Percentiles rank a stretch among this genome's conserved stretches.
Evolutionary conservation across 2,329 filamentous ascomycete genomes (phyloP).

Genomic region (Thelonectria olida): DNA sequence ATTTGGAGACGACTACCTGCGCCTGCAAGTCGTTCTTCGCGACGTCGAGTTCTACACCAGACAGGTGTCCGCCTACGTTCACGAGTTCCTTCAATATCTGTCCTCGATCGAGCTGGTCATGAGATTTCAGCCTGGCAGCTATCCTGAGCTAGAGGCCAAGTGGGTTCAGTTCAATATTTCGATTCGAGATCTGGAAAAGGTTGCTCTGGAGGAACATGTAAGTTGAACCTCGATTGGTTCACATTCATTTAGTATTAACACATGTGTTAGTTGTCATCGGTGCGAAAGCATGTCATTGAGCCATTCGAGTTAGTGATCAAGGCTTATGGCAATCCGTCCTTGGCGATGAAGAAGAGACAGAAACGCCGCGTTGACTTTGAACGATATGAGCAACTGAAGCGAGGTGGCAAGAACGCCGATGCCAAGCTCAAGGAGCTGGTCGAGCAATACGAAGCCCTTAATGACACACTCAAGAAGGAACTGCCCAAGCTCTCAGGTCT

Average conservation of each 20-base stretch:
- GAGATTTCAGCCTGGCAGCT: constrained; percentile 73
- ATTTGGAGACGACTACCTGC: constrained; percentile 91
- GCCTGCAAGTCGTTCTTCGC: constrained; percentile 88
- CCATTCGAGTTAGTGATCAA: constrained; percentile 83
- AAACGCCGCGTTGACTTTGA: constrained; percentile 93
- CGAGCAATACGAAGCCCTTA: constrained; percentile 89
- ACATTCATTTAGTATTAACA: constrained; percentile 3
- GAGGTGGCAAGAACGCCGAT: constrained; percentile 85
- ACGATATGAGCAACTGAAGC: constrained; percentile 79
- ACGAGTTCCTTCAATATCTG: constrained; percentile 82
- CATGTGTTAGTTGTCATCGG: constrained; percentile 62
- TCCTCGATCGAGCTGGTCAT: constrained; percentile 86
- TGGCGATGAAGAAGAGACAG: constrained; percentile 92
- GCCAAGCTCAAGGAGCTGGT: constrained; percentile 85
- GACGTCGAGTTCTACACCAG: constrained; percentile 94
- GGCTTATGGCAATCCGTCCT: constrained; percentile 82
- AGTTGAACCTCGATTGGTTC: constrained; percentile 45
- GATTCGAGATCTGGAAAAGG: constrained; percentile 84
- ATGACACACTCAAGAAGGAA: constrained; percentile 92
- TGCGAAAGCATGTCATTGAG: constrained; percentile 85
- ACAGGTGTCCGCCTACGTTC: constrained; percentile 81
- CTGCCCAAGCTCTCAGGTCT: constrained; percentile 83
- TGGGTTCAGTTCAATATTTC: constrained; percentile 92
- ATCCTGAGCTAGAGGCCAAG: constrained; percentile 90
- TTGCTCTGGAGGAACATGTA: constrained; percentile 86